phyloP scores from a whole-genome alignment of 2,329 filamentous ascomycete species.

The Raffaelea albimanens region DNA sequence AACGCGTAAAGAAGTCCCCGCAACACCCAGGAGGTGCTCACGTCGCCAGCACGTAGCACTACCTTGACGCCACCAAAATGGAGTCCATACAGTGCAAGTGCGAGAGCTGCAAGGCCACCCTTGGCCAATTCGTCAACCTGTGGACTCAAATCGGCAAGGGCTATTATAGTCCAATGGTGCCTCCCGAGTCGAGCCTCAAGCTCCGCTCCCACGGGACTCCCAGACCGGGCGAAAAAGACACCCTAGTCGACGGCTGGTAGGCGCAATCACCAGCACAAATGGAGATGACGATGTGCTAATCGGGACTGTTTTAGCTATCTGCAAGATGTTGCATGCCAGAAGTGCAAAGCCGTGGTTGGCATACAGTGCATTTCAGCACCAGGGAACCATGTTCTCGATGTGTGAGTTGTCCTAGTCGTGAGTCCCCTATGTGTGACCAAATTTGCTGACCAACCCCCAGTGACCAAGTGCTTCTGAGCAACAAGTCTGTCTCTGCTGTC shows the following conservation, averaged over 20 bases:
- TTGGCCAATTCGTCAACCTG: conserved; percentile 25
- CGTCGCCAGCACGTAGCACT: no score
- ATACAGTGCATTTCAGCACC: conserved; percentile 24
- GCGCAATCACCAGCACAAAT: conserved; percentile 2
- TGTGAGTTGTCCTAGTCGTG: conserved; percentile 19
- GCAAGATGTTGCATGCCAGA: conserved; percentile 24
- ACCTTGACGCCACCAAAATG: conserved; percentile 20
- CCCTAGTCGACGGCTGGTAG: conserved; percentile 27
- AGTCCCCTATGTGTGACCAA: background rate
- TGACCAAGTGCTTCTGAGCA: conserved; percentile 25
- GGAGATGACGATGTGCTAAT: background rate
- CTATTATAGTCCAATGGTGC: conserved; percentile 27
- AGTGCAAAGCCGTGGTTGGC: conserved; percentile 23
- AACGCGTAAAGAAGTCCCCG: no score
- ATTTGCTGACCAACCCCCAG: conserved; percentile 15
- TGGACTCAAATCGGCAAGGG: conserved; percentile 31
- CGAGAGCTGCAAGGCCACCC: conserved; percentile 18
- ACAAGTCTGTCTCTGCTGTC: conserved; percentile 19
- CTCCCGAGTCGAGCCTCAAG: conserved; percentile 14
- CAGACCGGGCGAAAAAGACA: conserved; percentile 22
- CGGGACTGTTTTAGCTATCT: conserved; percentile 20
- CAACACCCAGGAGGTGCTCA: no score
- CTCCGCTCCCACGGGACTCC: conserved; percentile 17
- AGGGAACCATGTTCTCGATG: conserved; percentile 25
- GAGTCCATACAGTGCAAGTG: conserved; percentile 26